phyloP scores from a whole-genome alignment of 2,329 filamentous ascomycete genomes.

The Cadophora malorum region DNA sequence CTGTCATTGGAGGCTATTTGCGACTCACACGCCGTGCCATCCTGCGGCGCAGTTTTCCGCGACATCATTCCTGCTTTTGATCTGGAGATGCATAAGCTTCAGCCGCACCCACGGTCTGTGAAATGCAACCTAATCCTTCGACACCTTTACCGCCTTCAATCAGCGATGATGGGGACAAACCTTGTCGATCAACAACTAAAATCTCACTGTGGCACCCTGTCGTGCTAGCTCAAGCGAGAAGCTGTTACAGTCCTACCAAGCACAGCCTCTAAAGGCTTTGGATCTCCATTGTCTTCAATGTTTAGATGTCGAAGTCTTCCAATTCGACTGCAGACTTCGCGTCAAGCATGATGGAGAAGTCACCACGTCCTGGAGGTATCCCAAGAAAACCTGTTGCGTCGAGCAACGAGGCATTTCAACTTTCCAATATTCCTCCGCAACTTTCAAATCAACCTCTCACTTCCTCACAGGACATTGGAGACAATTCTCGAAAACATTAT shows the following conservation, averaged over 20 bases:
- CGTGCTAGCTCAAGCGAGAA: background rate
- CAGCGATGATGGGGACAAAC: background rate
- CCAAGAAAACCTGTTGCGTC: background rate
- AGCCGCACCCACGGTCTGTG: background rate
- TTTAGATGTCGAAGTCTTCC: background rate
- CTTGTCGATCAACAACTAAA: background rate
- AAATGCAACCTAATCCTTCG: background rate
- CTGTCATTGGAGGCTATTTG: slow-evolving; percentile 2
- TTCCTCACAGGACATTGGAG: background rate
- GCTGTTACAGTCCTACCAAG: background rate
- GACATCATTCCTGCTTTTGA: background rate
- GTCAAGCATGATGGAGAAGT: background rate
- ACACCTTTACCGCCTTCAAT: background rate
- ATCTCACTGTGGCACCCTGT: background rate
- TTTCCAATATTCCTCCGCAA: background rate
- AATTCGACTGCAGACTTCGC: background rate
- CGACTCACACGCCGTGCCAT: background rate
- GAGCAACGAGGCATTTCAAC: background rate
- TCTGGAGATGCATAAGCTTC: background rate
- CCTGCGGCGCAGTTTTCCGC: background rate
- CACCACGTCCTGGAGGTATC: background rate
- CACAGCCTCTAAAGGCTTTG: background rate
- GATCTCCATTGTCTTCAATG: background rate
- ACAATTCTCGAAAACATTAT: background rate
- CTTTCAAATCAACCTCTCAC: background rate